Conservation (phyloP, 768 basidiomycete genomes). For the Mycena leptocephala region DNA sequence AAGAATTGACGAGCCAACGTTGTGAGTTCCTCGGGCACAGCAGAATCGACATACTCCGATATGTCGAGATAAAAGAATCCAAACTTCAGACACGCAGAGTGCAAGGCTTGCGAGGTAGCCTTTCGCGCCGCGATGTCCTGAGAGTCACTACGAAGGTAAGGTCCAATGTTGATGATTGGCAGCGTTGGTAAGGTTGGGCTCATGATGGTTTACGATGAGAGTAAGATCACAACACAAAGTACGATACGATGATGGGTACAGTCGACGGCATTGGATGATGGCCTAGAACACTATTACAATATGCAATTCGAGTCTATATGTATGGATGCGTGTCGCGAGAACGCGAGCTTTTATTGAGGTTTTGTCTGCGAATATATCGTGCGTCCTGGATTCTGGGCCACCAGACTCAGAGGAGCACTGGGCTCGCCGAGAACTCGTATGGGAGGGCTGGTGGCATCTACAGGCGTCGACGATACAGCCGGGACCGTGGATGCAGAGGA, state of each 20-base stretch:
- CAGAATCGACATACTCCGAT: conserved; percentile 67
- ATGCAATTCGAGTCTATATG: conserved; percentile 16
- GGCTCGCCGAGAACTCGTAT: conserved; percentile 67
- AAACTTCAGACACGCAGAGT: conserved; percentile 81
- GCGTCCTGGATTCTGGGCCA: conserved; percentile 68
- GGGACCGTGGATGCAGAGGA: background rate
- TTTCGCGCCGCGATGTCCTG: conserved; percentile 56
- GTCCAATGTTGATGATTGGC: conserved; percentile 83
- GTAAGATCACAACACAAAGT: background rate
- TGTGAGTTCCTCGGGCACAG: conserved; percentile 78
- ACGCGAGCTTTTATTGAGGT: conserved; percentile 49
- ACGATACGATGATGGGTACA: conserved; percentile 8
- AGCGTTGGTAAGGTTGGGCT: conserved; percentile 56
- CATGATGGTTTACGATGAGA: conserved; percentile 2
- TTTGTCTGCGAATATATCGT: conserved; percentile 75
- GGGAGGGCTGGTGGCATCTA: conserved; percentile 62
- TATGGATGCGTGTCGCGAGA: background rate
- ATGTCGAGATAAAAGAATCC: conserved; percentile 95
- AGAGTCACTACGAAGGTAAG: conserved; percentile 64
- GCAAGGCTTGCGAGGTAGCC: conserved; percentile 71
- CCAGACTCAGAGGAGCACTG: conserved; percentile 56
- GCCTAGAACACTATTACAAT: conserved; percentile 17
- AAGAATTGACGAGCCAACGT: conserved; percentile 84
- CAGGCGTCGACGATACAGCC: conserved; percentile 51
- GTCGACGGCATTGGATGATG: background rate